A percentile compares a stretch with the other conserved stretches of the same genome.
phyloP scores from a whole-genome alignment of 2,329 filamentous ascomycete genomes.

The Amphichorda felina region DNA sequence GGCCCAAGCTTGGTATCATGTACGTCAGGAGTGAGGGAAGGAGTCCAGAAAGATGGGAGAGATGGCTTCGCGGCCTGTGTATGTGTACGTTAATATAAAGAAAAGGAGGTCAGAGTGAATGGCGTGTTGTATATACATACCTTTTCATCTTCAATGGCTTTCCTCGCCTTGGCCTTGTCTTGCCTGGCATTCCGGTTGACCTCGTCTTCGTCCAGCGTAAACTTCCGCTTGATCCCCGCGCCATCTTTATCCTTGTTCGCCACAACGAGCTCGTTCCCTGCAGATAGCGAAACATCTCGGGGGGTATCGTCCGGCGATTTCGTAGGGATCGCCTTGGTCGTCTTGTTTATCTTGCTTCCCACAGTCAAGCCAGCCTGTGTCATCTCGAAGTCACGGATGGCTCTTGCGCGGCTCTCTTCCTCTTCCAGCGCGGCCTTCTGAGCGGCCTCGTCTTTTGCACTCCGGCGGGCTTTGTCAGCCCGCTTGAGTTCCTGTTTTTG shows the following conservation, averaged over 20 bases:
- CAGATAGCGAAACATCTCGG: background rate
- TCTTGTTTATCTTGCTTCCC: constrained; percentile 5
- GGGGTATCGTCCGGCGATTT: background rate
- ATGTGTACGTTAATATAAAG: constrained; percentile 6
- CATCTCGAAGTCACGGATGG: constrained; percentile 72
- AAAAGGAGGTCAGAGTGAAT: no score
- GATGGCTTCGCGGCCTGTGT: constrained; percentile 49
- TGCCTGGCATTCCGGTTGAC: constrained; percentile 56
- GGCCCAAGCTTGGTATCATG: constrained; percentile 36
- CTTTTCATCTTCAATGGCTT: constrained; percentile 62
- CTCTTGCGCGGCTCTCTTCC: constrained; percentile 57
- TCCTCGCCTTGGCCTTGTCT: constrained; percentile 59
- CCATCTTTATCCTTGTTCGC: background rate
- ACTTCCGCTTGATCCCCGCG: constrained; percentile 54
- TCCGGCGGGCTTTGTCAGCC: constrained; percentile 53
- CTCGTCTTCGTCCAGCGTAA: constrained; percentile 62
- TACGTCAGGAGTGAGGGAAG: constrained; percentile 59
- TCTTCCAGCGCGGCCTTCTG: constrained; percentile 50
- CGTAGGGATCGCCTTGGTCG: constrained; percentile 5
- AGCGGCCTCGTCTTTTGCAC: constrained; percentile 46
- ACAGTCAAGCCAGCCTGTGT: constrained; percentile 59
- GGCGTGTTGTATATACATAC: constrained; percentile 20
- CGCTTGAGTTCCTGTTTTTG: constrained; percentile 89
- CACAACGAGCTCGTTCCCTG: constrained; percentile 1
- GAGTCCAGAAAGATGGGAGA: constrained; percentile 87